A percentile compares a stretch with the other conserved stretches of the same genome.
Evolutionary conservation across 148 eudicot species (phyloP).

Genomic region (Cornus florida): DNA sequence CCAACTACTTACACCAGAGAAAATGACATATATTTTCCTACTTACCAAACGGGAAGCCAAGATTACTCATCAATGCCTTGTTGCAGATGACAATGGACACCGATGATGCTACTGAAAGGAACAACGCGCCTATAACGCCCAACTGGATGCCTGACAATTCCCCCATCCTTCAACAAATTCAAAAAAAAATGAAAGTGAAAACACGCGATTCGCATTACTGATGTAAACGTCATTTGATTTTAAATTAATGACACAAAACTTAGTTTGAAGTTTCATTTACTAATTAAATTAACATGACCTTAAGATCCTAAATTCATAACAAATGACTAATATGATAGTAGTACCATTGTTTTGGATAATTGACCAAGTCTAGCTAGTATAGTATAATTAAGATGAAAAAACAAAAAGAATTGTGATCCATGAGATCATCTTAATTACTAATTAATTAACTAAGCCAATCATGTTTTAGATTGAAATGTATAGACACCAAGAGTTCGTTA

Average conservation of each 20-base stretch:
- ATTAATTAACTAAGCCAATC: too few relatives aligned
- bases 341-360: too few relatives aligned
- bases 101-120: constrained; percentile 84
- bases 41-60: constrained; percentile 76
- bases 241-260: background rate
- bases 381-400: too few relatives aligned
- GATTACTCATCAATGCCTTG: constrained; percentile 80
- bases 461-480: too few relatives aligned
- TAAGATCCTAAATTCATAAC: too few relatives aligned
- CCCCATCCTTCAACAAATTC: constrained; percentile 44
- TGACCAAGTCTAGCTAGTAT: too few relatives aligned
- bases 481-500: too few relatives aligned
- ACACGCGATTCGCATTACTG: background rate
- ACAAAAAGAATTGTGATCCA: too few relatives aligned
- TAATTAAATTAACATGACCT: too few relatives aligned
- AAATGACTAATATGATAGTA: too few relatives aligned
- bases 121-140: constrained; percentile 76
- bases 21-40: background rate
- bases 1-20: background rate
- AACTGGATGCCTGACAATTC: constrained; percentile 58
- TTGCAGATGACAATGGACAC: constrained; percentile 87
- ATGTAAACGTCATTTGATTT: too few relatives aligned
- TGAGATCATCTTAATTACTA: too few relatives aligned
- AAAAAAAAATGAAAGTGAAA: background rate
- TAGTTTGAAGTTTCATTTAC: background rate